These are phyloP conservation scores for Plasmodium falciparum DNA, from an alignment of 169 alveolate genomes.

Conservation along the genomic window DNA sequence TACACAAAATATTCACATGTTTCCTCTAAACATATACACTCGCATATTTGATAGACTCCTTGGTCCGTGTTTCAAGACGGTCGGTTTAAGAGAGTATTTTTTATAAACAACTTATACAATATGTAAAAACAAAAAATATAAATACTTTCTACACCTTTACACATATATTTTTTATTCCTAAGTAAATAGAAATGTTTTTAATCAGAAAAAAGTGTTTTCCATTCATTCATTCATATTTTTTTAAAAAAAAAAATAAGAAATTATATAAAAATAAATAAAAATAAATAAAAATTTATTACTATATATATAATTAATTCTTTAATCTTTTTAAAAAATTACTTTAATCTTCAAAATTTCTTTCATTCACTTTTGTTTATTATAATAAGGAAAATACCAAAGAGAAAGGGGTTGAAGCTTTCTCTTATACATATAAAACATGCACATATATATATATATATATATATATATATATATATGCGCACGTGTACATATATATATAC, in stretches of 20 bases:
- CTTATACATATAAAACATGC: too few relatives aligned
- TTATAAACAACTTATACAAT: slow-evolving; percentile 38
- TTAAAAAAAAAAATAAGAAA: neutral
- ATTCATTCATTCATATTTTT: neutral
- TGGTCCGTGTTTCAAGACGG: slow-evolving; percentile 97
- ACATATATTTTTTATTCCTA: slow-evolving; percentile 4
- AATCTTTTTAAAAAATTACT: neutral
- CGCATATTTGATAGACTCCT: slow-evolving; percentile 92
- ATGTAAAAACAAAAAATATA: slow-evolving; percentile 1
- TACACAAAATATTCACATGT: neutral
- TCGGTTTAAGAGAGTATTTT: slow-evolving; percentile 79
- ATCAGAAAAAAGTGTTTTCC: neutral
- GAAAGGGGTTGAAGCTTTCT: neutral
- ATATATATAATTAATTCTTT: neutral
- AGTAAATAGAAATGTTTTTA: slow-evolving; percentile 10
- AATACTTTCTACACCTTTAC: neutral
- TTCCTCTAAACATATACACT: slow-evolving; percentile 26
- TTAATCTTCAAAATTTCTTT: neutral
- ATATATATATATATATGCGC: too few relatives aligned
- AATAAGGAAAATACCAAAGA: slow-evolving; percentile 13
- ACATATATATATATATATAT: too few relatives aligned
- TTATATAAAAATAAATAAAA: too few relatives aligned
- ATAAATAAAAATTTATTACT: neutral
- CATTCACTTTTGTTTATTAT: slow-evolving; percentile 47
- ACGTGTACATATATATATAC: too few relatives aligned